phyloP scores from a whole-genome alignment of 441 rosid genomes.

The Capsella rubella region DNA sequence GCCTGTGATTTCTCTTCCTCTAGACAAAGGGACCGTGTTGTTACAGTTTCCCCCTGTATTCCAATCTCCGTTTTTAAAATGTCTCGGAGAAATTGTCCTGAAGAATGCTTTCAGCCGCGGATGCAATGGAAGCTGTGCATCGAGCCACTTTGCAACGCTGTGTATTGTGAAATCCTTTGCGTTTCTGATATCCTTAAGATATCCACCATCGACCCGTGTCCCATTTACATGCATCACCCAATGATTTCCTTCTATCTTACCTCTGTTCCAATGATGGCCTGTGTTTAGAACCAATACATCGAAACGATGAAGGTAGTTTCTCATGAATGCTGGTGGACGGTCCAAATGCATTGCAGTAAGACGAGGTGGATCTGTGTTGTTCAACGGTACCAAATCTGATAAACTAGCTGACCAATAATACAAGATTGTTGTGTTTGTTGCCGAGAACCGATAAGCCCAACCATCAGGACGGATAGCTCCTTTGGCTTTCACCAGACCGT shows the following conservation, averaged over 20 bases:
- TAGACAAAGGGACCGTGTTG: conserved; percentile 58
- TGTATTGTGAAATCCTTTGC: conserved; percentile 69
- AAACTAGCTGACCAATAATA: conserved; percentile 81
- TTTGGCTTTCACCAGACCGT: conserved; percentile 58
- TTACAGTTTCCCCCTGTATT: conserved; percentile 78
- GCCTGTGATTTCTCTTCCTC: conserved; percentile 53
- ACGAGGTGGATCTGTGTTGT: conserved; percentile 43
- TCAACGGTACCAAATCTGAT: conserved; percentile 59
- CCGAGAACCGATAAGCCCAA: conserved; percentile 67
- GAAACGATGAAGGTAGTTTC: conserved; percentile 55
- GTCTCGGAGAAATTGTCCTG: conserved; percentile 73
- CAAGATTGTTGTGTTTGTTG: conserved; percentile 70
- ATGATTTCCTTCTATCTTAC: conserved; percentile 62
- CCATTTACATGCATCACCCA: conserved; percentile 75
- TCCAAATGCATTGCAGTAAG: conserved; percentile 73
- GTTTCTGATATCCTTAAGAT: conserved; percentile 49
- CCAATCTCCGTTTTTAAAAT: conserved; percentile 79
- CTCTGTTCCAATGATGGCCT: conserved; percentile 82
- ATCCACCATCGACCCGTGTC: conserved; percentile 47
- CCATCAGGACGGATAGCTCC: conserved; percentile 72
- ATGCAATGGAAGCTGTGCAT: conserved; percentile 59
- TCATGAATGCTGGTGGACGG: conserved; percentile 72
- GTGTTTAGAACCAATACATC: conserved; percentile 74
- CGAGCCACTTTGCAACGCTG: conserved; percentile 67
- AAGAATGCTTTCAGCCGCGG: conserved; percentile 67